Evolutionary conservation across 1,284 basidiomycete genomes (phyloP).

Genomic region (Pseudozyma pruni): DNA sequence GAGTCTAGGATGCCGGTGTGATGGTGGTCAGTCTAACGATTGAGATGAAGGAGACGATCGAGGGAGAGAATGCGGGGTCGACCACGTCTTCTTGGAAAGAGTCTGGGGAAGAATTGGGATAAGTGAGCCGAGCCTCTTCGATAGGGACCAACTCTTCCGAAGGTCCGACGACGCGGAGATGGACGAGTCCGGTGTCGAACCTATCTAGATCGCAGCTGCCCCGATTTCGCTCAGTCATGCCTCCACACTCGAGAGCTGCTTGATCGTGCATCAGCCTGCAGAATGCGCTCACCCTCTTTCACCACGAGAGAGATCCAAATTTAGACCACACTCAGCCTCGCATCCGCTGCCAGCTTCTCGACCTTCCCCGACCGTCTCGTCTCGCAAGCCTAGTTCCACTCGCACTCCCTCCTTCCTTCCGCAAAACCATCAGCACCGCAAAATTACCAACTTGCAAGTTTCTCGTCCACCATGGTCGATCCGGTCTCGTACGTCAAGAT

Average conservation of each 20-base stretch:
- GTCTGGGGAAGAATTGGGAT: conserved; percentile 2
- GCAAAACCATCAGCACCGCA: not conserved
- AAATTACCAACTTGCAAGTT: not conserved
- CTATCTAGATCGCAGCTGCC: not conserved
- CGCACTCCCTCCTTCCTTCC: not conserved
- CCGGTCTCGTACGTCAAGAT: conserved; percentile 40
- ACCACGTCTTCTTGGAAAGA: not conserved
- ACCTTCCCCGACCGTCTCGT: too few species aligned
- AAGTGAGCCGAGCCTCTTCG: conserved; percentile 1
- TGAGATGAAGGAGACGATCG: too few species aligned
- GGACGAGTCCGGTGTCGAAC: conserved; percentile 18
- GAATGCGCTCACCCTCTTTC: not conserved
- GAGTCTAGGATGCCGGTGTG: not conserved
- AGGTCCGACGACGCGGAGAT: conserved; percentile 39
- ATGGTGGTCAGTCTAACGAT: too few species aligned
- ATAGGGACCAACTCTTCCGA: conserved; percentile 13
- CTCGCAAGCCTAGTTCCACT: too few species aligned
- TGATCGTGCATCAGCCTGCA: too few species aligned
- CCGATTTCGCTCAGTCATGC: conserved; percentile 1
- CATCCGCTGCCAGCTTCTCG: too few species aligned
- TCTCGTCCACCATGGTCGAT: conserved; percentile 35
- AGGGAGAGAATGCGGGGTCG: conserved; percentile 8
- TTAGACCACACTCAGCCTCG: not conserved
- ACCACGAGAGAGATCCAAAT: not conserved
- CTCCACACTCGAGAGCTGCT: conserved; percentile 16